Evolutionary conservation across 2,329 filamentous ascomycete species (phyloP).

Genomic region (Beauveria medogensis): DNA sequence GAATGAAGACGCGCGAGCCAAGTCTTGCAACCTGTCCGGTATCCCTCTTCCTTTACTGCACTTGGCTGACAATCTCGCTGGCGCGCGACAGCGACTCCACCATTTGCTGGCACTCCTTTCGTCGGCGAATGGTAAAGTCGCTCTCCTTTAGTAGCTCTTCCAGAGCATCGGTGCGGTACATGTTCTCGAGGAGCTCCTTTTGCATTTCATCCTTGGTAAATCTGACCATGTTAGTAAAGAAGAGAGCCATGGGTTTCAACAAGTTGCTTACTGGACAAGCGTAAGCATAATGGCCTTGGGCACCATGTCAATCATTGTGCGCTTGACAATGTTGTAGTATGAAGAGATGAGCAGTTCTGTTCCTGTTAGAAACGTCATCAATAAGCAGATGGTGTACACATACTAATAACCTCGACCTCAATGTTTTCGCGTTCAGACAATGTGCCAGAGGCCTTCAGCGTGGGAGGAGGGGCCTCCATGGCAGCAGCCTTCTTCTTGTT

Average conservation of each 20-base stretch:
- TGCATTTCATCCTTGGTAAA: slow-evolving; percentile 99
- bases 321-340: slow-evolving; percentile 96
- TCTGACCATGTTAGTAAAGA: slow-evolving; percentile 35
- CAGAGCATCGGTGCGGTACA: slow-evolving; percentile 86
- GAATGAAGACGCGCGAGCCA: not conserved
- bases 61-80: slow-evolving; percentile 88
- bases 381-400: slow-evolving; percentile 27
- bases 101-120: slow-evolving; percentile 99
- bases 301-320: slow-evolving; percentile 99
- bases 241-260: no score
- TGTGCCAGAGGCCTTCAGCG: slow-evolving; percentile 86
- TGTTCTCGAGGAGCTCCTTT: slow-evolving; percentile 88
- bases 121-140: slow-evolving; percentile 87
- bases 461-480: slow-evolving; percentile 92
- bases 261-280: slow-evolving; percentile 72
- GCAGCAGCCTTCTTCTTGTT: slow-evolving; percentile 99
- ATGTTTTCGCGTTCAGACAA: slow-evolving; percentile 90
- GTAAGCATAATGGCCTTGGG: slow-evolving; percentile 98
- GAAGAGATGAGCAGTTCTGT: slow-evolving; percentile 88
- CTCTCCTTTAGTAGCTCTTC: slow-evolving; percentile 96
- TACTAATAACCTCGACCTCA: slow-evolving; percentile 97
- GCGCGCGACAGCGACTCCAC: slow-evolving; percentile 86
- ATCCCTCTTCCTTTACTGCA: slow-evolving; percentile 40
- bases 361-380: not conserved
- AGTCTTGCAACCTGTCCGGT: not conserved